Conservation (phyloP, 1,284 basidiomycete genomes). For the Anthracocystis panici-leucophaei region DNA sequence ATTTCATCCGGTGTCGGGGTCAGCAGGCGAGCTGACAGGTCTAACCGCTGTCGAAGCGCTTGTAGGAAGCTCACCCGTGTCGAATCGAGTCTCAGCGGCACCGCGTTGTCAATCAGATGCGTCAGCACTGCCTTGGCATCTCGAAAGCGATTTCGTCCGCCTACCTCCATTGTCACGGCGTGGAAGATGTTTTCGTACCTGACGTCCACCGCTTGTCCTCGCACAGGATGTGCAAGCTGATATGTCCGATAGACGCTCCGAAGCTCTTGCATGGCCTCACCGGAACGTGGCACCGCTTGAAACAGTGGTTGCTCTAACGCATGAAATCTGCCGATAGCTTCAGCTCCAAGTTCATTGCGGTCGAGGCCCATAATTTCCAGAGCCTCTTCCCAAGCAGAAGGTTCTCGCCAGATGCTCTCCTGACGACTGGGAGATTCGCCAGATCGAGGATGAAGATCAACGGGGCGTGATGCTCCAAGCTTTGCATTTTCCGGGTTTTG, state of each 20-base stretch:
- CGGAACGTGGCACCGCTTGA: not conserved
- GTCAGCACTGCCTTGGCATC: constrained; percentile 1
- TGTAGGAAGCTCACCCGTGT: constrained; percentile 1
- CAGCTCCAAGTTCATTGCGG: not conserved
- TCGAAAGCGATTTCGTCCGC: constrained; percentile 5
- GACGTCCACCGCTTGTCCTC: not conserved
- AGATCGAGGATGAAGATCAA: not conserved
- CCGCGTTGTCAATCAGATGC: not conserved
- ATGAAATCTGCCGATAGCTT: not conserved
- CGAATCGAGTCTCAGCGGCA: constrained; percentile 10
- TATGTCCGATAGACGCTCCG: constrained; percentile 1
- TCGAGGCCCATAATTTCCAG: not conserved
- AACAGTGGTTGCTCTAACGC: not conserved
- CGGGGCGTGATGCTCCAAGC: not conserved
- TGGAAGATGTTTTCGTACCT: not conserved
- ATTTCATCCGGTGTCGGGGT: constrained; percentile 10
- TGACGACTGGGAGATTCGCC: not conserved
- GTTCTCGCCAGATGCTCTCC: not conserved
- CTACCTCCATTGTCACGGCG: not conserved
- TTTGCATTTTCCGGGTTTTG: not conserved
- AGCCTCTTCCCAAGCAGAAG: not conserved
- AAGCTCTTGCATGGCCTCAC: constrained; percentile 1
- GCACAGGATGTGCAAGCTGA: constrained; percentile 10
- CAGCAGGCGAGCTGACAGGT: not conserved
- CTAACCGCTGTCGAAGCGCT: constrained; percentile 11